Evolutionary conservation across 208 protist genomes (phyloP).

Genomic region (Zelonia costaricensis): DNA sequence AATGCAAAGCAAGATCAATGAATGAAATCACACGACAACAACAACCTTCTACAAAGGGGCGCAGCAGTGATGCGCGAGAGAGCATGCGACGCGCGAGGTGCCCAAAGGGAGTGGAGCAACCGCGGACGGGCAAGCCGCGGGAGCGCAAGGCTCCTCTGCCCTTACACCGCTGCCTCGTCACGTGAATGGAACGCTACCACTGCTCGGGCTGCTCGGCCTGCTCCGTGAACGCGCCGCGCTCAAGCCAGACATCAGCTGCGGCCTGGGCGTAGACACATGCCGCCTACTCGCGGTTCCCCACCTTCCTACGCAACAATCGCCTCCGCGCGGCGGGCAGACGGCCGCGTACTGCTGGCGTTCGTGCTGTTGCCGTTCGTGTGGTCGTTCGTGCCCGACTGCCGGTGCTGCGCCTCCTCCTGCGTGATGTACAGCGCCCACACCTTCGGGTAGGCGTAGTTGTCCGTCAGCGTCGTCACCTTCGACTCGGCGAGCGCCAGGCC

Average conservation of each 20-base stretch:
- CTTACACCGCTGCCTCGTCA: no score
- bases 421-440: conserved; percentile 58
- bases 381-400: not conserved
- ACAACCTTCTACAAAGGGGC: no score
- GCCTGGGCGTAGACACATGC: conserved; percentile 62
- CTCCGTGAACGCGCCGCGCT: conserved; percentile 54
- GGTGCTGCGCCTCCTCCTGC: conserved; percentile 6
- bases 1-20: no score
- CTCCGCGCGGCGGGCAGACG: conserved; percentile 17
- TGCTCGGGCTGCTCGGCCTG: conserved; percentile 31
- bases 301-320: conserved; percentile 37
- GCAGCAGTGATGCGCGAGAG: no score
- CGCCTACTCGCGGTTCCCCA: conserved; percentile 37
- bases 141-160: no score
- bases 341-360: conserved; percentile 4
- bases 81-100: no score
- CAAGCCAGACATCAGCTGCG: conserved; percentile 44
- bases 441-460: conserved; percentile 48
- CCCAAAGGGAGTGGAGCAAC: no score
- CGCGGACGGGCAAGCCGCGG: no score
- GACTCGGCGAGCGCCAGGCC: conserved; percentile 19
- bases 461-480: conserved; percentile 19
- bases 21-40: no score
- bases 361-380: conserved; percentile 5
- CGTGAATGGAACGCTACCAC: conserved; percentile 5